Percentiles rank a stretch among this genome's conserved stretches.
These are phyloP conservation scores for Solanum dulcamara DNA, from an alignment of 257 asterid species.

Conservation along the genomic window DNA sequence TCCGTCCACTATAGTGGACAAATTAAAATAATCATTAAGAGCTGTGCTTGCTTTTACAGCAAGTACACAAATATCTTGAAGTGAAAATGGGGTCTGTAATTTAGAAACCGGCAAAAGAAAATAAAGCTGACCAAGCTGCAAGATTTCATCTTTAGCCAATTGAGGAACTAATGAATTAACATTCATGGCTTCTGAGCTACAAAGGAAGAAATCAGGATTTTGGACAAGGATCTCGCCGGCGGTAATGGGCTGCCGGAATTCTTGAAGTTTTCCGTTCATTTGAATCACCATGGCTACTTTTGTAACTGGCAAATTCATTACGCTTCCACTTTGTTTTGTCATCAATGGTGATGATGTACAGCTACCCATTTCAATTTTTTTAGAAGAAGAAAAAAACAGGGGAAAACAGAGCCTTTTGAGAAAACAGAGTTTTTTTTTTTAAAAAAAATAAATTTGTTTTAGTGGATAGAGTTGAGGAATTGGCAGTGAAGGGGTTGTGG, in stretches of 20 bases:
- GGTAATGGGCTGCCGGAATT: slow-evolving; percentile 5
- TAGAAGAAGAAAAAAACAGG: not conserved
- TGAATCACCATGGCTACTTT: slow-evolving; percentile 13
- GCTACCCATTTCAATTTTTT: not conserved
- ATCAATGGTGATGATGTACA: slow-evolving; percentile 3
- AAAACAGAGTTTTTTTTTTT: not conserved
- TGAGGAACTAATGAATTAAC: slow-evolving; percentile 7
- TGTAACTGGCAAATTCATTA: not conserved
- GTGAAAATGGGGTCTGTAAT: slow-evolving; percentile 9
- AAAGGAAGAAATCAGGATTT: slow-evolving; percentile 10
- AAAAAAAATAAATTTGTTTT: not conserved
- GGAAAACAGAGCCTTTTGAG: not conserved
- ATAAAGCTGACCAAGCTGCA: slow-evolving; percentile 24
- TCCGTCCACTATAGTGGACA: not conserved
- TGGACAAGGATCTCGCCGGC: not conserved
- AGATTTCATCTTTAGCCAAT: slow-evolving; percentile 6
- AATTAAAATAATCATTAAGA: not conserved
- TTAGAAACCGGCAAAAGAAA: slow-evolving; percentile 14
- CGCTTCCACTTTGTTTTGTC: not conserved
- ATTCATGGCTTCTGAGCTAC: slow-evolving; percentile 28
- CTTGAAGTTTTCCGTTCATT: slow-evolving; percentile 8
- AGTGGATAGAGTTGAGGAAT: not conserved
- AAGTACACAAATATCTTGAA: slow-evolving; percentile 24
- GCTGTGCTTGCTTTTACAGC: slow-evolving; percentile 25
- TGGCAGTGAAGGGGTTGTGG: not conserved